These are phyloP conservation scores for Teunomyces atbi DNA, from an alignment of 805 yeast genomes.

Conservation along the genomic window DNA sequence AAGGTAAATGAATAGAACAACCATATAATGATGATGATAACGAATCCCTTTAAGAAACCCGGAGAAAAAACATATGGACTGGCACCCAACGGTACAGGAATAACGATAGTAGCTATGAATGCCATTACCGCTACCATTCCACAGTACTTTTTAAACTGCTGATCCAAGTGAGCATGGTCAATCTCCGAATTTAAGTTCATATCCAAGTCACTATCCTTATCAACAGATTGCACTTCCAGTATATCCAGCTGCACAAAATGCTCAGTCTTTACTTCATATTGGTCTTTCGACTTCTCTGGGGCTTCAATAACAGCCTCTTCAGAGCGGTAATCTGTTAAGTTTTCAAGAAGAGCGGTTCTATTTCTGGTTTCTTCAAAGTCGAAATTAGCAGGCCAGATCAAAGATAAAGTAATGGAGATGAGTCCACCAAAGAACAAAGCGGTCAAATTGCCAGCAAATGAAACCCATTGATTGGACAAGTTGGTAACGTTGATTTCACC, in stretches of 20 bases:
- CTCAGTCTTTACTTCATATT: background rate
- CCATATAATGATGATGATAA: conserved; percentile 33
- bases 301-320: background rate
- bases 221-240: background rate
- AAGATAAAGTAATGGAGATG: conserved; percentile 26
- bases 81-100: conserved; percentile 34
- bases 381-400: conserved; percentile 40
- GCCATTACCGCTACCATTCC: conserved; percentile 20
- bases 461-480: conserved; percentile 37
- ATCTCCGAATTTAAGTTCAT: conserved; percentile 21
- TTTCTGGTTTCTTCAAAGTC: conserved; percentile 34
- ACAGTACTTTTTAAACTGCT: conserved; percentile 28
- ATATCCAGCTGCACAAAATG: background rate
- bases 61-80: conserved; percentile 31
- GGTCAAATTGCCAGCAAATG: conserved; percentile 40
- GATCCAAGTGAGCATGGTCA: conserved; percentile 23
- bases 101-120: conserved; percentile 23
- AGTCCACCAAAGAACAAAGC: conserved; percentile 38
- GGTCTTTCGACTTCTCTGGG: background rate
- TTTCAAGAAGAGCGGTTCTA: conserved; percentile 22
- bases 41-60: conserved; percentile 29
- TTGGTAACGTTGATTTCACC: conserved; percentile 36
- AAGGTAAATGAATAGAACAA: conserved; percentile 29
- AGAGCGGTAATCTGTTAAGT: conserved; percentile 1
- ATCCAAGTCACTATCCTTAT: conserved; percentile 10